Percentiles rank a stretch among this genome's conserved stretches.
Conservation (phyloP, 2,329 filamentous ascomycete genomes). For the Microcera coccophila region DNA sequence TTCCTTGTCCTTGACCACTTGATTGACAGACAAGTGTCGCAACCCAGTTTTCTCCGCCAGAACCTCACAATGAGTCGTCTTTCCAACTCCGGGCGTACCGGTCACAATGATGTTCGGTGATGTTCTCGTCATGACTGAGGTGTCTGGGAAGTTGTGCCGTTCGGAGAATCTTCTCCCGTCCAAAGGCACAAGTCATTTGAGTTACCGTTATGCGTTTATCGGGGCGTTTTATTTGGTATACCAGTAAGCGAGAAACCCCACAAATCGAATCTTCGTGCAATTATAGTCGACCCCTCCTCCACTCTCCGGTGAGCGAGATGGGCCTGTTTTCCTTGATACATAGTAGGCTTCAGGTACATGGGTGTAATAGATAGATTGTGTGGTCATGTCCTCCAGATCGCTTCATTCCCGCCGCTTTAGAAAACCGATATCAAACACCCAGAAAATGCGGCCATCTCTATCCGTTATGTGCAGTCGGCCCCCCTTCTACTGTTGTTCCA, state of each 20-base stretch:
- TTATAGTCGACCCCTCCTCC: conserved; percentile 14
- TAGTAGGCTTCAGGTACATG: conserved; percentile 21
- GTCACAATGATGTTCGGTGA: conserved; percentile 90
- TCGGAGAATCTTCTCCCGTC: too few relatives aligned
- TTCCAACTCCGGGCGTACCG: conserved; percentile 92
- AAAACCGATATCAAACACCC: conserved; percentile 28
- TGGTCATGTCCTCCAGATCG: conserved; percentile 20
- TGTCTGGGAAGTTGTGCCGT: too few relatives aligned
- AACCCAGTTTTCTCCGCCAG: conserved; percentile 73
- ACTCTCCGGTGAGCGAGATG: conserved; percentile 14
- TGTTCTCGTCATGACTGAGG: conserved; percentile 39
- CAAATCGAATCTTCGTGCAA: conserved; percentile 22
- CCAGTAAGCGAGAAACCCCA: neutral
- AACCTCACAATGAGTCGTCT: conserved; percentile 85
- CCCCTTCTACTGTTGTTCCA: conserved; percentile 26
- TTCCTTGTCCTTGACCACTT: conserved; percentile 81
- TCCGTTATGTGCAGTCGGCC: conserved; percentile 25
- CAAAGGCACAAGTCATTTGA: too few relatives aligned
- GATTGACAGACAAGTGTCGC: conserved; percentile 82
- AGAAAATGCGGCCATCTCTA: conserved; percentile 26
- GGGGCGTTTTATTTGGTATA: neutral
- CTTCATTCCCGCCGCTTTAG: conserved; percentile 22
- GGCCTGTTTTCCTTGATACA: conserved; percentile 18
- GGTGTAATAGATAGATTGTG: conserved; percentile 9
- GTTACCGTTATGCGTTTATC: neutral